Evolutionary conservation across 495 filamentous ascomycete species (phyloP), one percentile per base, ranked within the genome.

Genomic region (Durotheca rogersii): DNA sequence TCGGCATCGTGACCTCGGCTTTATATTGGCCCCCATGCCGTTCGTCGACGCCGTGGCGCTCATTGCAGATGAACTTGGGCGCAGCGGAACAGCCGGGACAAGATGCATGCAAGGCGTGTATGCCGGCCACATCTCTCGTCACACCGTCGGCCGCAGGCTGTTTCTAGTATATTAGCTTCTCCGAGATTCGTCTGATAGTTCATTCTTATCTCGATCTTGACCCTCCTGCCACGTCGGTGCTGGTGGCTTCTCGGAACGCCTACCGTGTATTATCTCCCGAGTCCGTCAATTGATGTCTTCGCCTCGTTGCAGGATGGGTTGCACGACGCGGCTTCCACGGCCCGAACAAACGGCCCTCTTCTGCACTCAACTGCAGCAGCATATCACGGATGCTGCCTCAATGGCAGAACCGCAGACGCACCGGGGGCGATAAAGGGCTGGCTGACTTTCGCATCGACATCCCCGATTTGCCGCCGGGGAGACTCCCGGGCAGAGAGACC

Each of bases 81-180:
- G 49, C 14, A 34, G 31, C 48, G 1, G 41, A 34, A 15, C 48
- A 48, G 2, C 55, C 55, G 12, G 48, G 53, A 11, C 55, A 58
- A 1, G 21, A 6, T 44, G 43, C 6, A 45, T 1, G 25, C 55
- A 58, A 14, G 55, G 55, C 2, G 55, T 53, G 35, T 48, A 58
- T 21, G 38, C 53, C 6, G 55, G 55, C 55, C 55, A 58, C 6
- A n/a, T n/a, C 38, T 58, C 34, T 58, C 55, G 21, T 58, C 55
- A 16, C 55, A 58, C 55, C n/a, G n/a, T 57, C 20, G 1, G 17
- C 17, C 15, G 14, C 6, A 19, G 9, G 4, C 34, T 25, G n/a
- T 34, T 20, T 7, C 7, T 7, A 7, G 14, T 31, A 16, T 11
- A 10, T 18, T 17, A 31, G 23, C 11, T 11, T 4, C 5, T 37